A percentile compares a stretch with the other conserved stretches of the same genome.
Evolutionary conservation across 306 rosid species (phyloP).

Genomic region (Comarum palustre): DNA sequence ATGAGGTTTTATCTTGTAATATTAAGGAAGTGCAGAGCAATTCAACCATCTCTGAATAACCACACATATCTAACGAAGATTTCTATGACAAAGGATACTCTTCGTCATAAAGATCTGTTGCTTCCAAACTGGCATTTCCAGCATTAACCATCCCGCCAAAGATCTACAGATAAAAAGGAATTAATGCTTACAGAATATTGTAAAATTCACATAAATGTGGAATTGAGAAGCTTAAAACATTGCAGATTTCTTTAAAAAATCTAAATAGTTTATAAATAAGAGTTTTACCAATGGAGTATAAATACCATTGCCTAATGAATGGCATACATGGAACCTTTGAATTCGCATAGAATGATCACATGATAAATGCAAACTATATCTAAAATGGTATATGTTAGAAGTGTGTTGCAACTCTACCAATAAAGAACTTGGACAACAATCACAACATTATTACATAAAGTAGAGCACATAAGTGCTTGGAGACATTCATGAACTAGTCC

Average conservation of each 20-base stretch:
- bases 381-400: background rate
- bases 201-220: conserved; percentile 16
- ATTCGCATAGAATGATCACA: background rate
- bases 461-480: background rate
- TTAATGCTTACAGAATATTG: conserved; percentile 18
- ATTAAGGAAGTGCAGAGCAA: background rate
- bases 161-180: conserved; percentile 39
- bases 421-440: background rate
- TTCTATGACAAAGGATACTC: conserved; percentile 71
- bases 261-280: background rate
- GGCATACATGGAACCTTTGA: background rate
- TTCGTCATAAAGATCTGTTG: conserved; percentile 61
- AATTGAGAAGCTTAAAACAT: background rate
- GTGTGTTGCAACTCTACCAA: background rate
- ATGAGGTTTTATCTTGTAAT: conserved; percentile 9
- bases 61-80: background rate
- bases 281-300: too few species aligned
- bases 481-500: background rate
- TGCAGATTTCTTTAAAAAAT: background rate
- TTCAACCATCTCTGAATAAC: background rate
- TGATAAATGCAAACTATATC: background rate
- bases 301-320: background rate
- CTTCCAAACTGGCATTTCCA: conserved; percentile 68
- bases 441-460: too few species aligned
- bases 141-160: conserved; percentile 87